These are phyloP conservation scores for Talaromyces sp. DNA, from an alignment of 2,329 filamentous ascomycete species.

Conservation along the genomic window DNA sequence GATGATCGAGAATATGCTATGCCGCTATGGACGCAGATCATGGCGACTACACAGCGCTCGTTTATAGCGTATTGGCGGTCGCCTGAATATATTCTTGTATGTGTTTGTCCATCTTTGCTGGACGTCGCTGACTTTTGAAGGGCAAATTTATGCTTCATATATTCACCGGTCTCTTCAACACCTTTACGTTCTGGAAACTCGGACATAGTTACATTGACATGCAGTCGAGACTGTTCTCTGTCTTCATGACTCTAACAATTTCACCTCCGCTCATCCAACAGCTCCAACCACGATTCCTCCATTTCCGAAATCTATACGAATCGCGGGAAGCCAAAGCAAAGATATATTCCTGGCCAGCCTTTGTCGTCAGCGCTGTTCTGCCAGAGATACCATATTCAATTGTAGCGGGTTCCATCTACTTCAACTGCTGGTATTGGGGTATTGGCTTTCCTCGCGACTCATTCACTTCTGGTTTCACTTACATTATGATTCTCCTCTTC, in stretches of 20 bases:
- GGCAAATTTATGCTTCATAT: constrained; percentile 64
- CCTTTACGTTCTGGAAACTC: constrained; percentile 68
- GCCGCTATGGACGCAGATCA: constrained; percentile 55
- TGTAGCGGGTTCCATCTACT: constrained; percentile 65
- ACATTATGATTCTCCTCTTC: constrained; percentile 65
- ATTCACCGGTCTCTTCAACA: constrained; percentile 65
- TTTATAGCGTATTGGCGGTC: constrained; percentile 66
- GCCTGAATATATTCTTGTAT: constrained; percentile 56
- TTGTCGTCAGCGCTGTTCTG: constrained; percentile 63
- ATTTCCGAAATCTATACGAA: constrained; percentile 66
- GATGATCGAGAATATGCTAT: constrained; percentile 64
- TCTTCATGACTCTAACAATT: constrained; percentile 76
- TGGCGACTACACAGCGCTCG: constrained; percentile 55
- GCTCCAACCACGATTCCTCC: constrained; percentile 69
- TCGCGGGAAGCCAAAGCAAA: constrained; percentile 73
- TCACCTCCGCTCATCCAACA: constrained; percentile 73
- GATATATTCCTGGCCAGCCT: constrained; percentile 75
- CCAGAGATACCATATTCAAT: constrained; percentile 70
- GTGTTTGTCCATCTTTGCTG: constrained; percentile 11
- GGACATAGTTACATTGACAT: constrained; percentile 60
- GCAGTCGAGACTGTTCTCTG: constrained; percentile 70
- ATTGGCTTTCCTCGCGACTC: constrained; percentile 55
- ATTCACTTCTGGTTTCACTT: constrained; percentile 61
- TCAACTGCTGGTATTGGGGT: constrained; percentile 61
- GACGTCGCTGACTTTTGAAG: constrained; percentile 32